Evolutionary conservation across 23 red algal species (phyloP).

Genomic region (Gracilaria domingensis): DNA sequence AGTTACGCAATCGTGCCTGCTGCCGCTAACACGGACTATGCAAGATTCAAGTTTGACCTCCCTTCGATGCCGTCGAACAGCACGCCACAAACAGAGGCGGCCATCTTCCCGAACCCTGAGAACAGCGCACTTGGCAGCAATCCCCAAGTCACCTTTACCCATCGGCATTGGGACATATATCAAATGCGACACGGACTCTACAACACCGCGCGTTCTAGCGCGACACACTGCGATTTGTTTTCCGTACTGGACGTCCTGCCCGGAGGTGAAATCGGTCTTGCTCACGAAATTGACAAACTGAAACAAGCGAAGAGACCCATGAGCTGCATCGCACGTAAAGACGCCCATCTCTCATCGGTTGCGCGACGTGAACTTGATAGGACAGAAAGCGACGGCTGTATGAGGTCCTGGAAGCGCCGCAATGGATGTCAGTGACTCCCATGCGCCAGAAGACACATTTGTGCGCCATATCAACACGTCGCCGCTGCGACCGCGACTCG

Average conservation of each 20-base stretch:
- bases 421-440: conserved; percentile 41
- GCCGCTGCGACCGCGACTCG: conserved; percentile 58
- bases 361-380: conserved; percentile 12
- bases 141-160: conserved; percentile 2
- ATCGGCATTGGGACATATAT: conserved; percentile 34
- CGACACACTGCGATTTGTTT: conserved; percentile 49
- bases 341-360: conserved; percentile 57
- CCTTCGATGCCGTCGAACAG: conserved; percentile 13
- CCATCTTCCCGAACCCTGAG: conserved; percentile 45
- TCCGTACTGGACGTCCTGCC: conserved; percentile 42
- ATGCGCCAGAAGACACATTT: conserved; percentile 23
- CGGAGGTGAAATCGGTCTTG: conserved; percentile 30
- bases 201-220: not conserved
- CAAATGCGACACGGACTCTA: conserved; percentile 29
- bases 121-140: conserved; percentile 17
- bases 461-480: conserved; percentile 64
- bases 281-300: conserved; percentile 50
- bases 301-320: conserved; percentile 40
- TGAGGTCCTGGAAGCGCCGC: conserved; percentile 67
- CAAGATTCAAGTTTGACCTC: conserved; percentile 43
- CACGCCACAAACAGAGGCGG: conserved; percentile 43
- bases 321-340: conserved; percentile 49
- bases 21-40: conserved; percentile 33
- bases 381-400: conserved; percentile 68
- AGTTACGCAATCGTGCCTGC: conserved; percentile 23